Conservation (phyloP, 305 asterid genomes). For the Fraxinus baroniana region DNA sequence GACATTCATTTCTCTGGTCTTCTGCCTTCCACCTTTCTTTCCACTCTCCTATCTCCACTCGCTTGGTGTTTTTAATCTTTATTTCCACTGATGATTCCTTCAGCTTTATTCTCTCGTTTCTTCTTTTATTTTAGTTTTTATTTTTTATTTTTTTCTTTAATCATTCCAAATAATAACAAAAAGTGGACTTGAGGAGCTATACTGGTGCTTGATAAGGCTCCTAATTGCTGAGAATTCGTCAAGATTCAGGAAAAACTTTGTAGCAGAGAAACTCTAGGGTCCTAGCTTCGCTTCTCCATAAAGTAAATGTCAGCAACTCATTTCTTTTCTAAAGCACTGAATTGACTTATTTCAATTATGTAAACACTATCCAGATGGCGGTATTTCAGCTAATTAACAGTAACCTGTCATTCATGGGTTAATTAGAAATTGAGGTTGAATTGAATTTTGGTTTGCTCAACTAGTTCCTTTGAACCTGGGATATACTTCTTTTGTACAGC, state of each 20-base stretch:
- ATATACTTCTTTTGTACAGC: slow-evolving; percentile 3
- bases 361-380: not conserved
- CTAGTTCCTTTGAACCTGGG: slow-evolving; percentile 2
- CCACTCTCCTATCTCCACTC: not conserved
- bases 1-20: not conserved
- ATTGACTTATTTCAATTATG: not conserved
- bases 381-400: not conserved
- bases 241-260: not conserved
- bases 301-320: not conserved
- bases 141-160: not conserved
- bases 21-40: not conserved
- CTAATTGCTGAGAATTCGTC: not conserved
- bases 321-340: not conserved
- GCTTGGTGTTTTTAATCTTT: not conserved
- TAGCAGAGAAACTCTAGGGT: not conserved
- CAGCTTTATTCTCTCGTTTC: slow-evolving; percentile 6
- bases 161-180: not conserved
- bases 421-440: not conserved
- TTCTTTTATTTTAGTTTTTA: not conserved
- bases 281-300: not conserved
- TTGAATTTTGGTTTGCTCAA: not conserved
- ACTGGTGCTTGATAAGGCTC: not conserved
- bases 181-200: not conserved
- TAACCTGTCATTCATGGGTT: not conserved
- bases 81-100: not conserved